These are phyloP conservation scores for Phragmites australis DNA, from an alignment of 176 grass and related monocot species.

Conservation along the genomic window DNA sequence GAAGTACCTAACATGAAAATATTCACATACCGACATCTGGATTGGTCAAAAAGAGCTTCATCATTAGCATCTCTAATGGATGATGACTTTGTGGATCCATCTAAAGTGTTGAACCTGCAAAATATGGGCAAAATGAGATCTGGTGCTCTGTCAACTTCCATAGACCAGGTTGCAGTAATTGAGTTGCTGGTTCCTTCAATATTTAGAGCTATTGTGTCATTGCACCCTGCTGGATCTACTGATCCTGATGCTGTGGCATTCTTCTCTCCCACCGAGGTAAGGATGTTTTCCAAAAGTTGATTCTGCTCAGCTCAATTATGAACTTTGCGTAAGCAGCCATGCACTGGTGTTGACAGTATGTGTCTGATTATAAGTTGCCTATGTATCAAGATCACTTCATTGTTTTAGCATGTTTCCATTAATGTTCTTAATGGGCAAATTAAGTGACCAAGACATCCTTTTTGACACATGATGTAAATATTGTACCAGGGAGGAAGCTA, in stretches of 20 bases:
- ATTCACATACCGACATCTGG: conserved; percentile 75
- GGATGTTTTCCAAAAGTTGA: conserved; percentile 20
- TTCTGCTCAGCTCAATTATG: conserved; percentile 5
- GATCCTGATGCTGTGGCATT: conserved; percentile 86
- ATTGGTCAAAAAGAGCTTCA: conserved; percentile 92
- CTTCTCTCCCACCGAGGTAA: conserved; percentile 94
- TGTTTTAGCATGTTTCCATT: conserved; percentile 24
- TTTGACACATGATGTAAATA: conserved; percentile 32
- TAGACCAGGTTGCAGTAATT: conserved; percentile 79
- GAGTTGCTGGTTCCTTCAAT: conserved; percentile 80
- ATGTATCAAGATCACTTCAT: neutral
- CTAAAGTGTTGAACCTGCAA: conserved; percentile 62
- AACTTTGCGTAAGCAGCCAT: conserved; percentile 6
- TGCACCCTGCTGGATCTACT: conserved; percentile 88
- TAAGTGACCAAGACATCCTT: conserved; percentile 17
- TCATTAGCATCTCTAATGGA: conserved; percentile 57
- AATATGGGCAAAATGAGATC: conserved; percentile 52
- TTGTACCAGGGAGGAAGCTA: conserved; percentile 80
- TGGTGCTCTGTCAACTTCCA: conserved; percentile 28
- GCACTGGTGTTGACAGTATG: too few relatives aligned
- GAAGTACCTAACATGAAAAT: conserved; percentile 66
- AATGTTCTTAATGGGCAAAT: neutral
- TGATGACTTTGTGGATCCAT: conserved; percentile 64
- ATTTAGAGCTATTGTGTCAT: conserved; percentile 90
- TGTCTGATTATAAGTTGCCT: neutral